A percentile compares a stretch with the other conserved stretches of the same genome.
Evolutionary conservation across 75 land plant genomes (phyloP).

Genomic region (Chamaecyparis obtusa): DNA sequence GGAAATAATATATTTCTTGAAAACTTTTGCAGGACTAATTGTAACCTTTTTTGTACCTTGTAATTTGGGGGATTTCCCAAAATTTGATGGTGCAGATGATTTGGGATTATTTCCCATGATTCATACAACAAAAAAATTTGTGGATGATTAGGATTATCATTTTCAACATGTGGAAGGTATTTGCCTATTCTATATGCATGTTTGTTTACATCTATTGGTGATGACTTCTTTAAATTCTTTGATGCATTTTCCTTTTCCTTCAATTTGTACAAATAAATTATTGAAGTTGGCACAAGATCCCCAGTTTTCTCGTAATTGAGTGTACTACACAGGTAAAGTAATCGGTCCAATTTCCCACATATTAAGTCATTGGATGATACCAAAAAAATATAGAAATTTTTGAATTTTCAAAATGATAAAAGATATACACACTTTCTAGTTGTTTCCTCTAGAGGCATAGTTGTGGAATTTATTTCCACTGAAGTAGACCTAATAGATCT

Average conservation of each 20-base stretch:
- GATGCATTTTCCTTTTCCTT: no score
- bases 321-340: constrained; percentile 22
- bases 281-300: constrained; percentile 15
- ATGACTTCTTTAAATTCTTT: no score
- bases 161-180: no score
- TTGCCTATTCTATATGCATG: no score
- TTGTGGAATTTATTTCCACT: not conserved
- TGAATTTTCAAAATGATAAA: not conserved
- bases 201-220: no score
- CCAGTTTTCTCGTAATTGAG: constrained; percentile 37
- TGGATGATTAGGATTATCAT: constrained; percentile 15
- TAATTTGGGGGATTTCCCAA: not conserved
- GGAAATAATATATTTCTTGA: not conserved
- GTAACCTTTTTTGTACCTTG: not conserved
- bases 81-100: not conserved
- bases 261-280: not conserved
- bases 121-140: not conserved
- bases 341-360: not conserved
- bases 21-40: not conserved
- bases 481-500: not conserved
- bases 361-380: not conserved
- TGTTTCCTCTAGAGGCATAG: constrained; percentile 15
- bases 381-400: not conserved
- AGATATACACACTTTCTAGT: constrained; percentile 14
- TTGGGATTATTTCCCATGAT: not conserved